These are phyloP conservation scores for Heliamphora exappendiculata DNA, from an alignment of 148 eudicot genomes.

Conservation along the genomic window DNA sequence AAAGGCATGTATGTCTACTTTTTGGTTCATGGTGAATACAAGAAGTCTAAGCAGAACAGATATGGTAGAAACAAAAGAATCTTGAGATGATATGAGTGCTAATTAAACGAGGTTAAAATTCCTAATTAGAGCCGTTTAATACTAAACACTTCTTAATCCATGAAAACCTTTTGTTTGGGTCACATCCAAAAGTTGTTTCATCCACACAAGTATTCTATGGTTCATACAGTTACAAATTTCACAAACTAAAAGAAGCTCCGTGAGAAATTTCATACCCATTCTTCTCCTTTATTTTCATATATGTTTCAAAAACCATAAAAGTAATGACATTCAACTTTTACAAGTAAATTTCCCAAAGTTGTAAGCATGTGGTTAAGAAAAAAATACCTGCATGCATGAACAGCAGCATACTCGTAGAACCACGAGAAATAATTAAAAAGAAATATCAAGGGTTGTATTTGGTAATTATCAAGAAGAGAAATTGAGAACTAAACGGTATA, in stretches of 20 bases:
- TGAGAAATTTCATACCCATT: not conserved
- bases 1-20: not conserved
- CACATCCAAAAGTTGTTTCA: not conserved
- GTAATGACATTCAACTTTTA: not conserved
- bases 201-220: not conserved
- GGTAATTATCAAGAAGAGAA: not conserved
- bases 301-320: not conserved
- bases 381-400: constrained; percentile 2
- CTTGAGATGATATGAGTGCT: too few species aligned
- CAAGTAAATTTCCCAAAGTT: not conserved
- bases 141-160: not conserved
- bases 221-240: not conserved
- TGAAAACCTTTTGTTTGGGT: not conserved
- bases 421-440: not conserved
- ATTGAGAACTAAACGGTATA: not conserved
- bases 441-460: not conserved
- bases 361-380: not conserved
- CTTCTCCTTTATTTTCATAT: constrained; percentile 10
- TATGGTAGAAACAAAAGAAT: not conserved
- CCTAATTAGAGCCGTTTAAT: not conserved
- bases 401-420: constrained; percentile 1
- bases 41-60: not conserved
- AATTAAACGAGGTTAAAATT: not conserved
- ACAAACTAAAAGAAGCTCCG: not conserved
- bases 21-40: too few species aligned